These are phyloP conservation scores for Tylopilus rubrobrunneus DNA, from an alignment of 768 basidiomycete genomes.

Conservation along the genomic window DNA sequence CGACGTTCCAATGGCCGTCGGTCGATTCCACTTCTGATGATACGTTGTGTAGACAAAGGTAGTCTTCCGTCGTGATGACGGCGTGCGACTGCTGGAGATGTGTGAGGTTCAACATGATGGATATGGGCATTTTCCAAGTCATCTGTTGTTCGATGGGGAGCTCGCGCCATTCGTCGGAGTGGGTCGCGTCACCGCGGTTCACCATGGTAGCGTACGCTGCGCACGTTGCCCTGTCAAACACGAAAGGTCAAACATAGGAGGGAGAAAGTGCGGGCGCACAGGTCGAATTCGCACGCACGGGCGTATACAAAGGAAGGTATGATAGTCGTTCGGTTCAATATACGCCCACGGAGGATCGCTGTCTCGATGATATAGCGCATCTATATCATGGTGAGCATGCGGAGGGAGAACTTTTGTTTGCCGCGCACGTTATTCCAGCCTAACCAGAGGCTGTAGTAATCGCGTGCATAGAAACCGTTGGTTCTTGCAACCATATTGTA, in stretches of 20 bases:
- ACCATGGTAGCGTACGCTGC: constrained; percentile 43
- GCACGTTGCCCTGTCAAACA: constrained; percentile 29
- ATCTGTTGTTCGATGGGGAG: constrained; percentile 36
- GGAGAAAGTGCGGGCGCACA: constrained; percentile 20
- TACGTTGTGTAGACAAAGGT: constrained; percentile 38
- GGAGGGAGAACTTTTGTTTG: background rate
- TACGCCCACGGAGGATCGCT: constrained; percentile 38
- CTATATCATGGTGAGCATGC: constrained; percentile 18
- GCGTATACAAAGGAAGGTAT: constrained; percentile 47
- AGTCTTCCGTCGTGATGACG: constrained; percentile 41
- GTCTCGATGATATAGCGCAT: constrained; percentile 49
- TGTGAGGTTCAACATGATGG: constrained; percentile 42
- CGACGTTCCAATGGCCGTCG: constrained; percentile 36
- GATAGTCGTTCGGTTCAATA: constrained; percentile 42
- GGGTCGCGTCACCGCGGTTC: constrained; percentile 40
- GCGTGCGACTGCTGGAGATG: constrained; percentile 34
- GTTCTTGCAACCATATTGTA: constrained; percentile 38
- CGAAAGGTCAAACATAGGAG: background rate
- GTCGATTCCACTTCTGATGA: constrained; percentile 32
- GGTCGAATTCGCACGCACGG: constrained; percentile 39
- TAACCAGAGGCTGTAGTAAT: constrained; percentile 45
- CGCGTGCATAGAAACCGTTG: constrained; percentile 43
- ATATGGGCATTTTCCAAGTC: constrained; percentile 33
- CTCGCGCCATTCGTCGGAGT: constrained; percentile 37
- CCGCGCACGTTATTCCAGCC: constrained; percentile 46